Evolutionary conservation across 2,329 filamentous ascomycete genomes (phyloP).

Genomic region (Fusarium sublunatum): DNA sequence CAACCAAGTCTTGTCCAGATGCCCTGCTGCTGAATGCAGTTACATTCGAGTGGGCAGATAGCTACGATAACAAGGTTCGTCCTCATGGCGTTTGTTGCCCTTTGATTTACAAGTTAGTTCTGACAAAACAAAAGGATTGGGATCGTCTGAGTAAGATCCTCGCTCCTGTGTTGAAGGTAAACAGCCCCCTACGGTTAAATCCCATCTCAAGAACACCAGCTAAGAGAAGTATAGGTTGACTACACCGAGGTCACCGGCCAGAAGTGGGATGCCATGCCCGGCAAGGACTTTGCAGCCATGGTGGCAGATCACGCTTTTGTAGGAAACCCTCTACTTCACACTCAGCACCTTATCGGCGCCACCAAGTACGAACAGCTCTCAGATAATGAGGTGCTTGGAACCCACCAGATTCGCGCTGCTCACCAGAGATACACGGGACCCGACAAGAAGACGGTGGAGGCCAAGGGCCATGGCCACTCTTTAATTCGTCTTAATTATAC

Average conservation of each 20-base stretch:
- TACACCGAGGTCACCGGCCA: conserved; percentile 1
- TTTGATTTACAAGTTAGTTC: no score
- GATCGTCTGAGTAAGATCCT: no score
- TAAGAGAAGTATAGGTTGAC: neutral
- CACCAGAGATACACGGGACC: conserved; percentile 8
- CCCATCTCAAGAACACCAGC: no score
- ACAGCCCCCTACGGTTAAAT: no score
- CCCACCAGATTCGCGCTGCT: conserved; percentile 10
- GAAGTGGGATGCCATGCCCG: conserved; percentile 7
- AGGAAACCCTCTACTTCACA: conserved; percentile 4
- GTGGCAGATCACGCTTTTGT: neutral
- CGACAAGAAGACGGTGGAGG: conserved; percentile 4
- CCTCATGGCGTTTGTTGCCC: no score
- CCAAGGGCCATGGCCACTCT: conserved; percentile 4
- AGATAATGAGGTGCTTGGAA: neutral
- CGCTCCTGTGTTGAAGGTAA: no score
- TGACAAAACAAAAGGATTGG: no score
- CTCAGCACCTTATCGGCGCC: conserved; percentile 13
- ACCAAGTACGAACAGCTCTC: neutral
- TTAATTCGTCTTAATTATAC: conserved; percentile 14
- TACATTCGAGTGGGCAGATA: no score
- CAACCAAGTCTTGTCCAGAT: no score
- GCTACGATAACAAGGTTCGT: no score
- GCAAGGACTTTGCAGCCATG: conserved; percentile 13
- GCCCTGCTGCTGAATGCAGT: no score